phyloP scores from a whole-genome alignment of 768 basidiomycete genomes.

The Phanerochaete carnosa region DNA sequence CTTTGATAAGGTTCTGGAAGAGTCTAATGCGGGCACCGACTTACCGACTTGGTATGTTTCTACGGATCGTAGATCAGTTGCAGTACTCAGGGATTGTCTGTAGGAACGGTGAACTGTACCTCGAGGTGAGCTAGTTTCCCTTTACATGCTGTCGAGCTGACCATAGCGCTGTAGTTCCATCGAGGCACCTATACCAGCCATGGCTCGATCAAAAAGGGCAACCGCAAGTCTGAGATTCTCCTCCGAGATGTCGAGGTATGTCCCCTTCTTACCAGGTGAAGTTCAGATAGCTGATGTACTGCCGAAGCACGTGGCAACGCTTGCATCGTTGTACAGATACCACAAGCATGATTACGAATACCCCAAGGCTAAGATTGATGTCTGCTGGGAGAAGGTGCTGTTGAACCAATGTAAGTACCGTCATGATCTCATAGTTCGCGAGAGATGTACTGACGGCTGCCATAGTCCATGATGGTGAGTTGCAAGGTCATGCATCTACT shows the following conservation, averaged over 20 bases:
- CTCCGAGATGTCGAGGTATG: slow-evolving; percentile 85
- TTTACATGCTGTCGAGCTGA: not conserved
- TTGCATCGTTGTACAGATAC: slow-evolving; percentile 62
- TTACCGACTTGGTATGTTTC: slow-evolving; percentile 80
- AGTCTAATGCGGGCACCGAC: slow-evolving; percentile 58
- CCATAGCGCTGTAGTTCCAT: slow-evolving; percentile 58
- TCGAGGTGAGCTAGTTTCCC: slow-evolving; percentile 53
- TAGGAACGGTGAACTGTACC: slow-evolving; percentile 84
- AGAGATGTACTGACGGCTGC: not conserved
- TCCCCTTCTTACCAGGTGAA: not conserved
- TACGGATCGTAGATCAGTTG: slow-evolving; percentile 31
- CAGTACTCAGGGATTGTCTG: not conserved
- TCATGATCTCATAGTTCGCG: not conserved
- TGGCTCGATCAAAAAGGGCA: slow-evolving; percentile 95
- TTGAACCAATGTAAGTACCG: slow-evolving; percentile 76
- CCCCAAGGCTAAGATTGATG: slow-evolving; percentile 78
- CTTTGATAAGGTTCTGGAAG: slow-evolving; percentile 71
- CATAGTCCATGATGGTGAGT: slow-evolving; percentile 78
- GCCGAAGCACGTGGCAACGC: slow-evolving; percentile 66
- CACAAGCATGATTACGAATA: slow-evolving; percentile 59
- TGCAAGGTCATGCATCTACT: not conserved
- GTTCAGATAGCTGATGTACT: not conserved
- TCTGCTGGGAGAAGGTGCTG: slow-evolving; percentile 90
- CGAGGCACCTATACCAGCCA: slow-evolving; percentile 95
- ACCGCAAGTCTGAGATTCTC: slow-evolving; percentile 93